Conservation (phyloP, 371 early-diverging fungal genomes). For the Mortierella sp. region DNA sequence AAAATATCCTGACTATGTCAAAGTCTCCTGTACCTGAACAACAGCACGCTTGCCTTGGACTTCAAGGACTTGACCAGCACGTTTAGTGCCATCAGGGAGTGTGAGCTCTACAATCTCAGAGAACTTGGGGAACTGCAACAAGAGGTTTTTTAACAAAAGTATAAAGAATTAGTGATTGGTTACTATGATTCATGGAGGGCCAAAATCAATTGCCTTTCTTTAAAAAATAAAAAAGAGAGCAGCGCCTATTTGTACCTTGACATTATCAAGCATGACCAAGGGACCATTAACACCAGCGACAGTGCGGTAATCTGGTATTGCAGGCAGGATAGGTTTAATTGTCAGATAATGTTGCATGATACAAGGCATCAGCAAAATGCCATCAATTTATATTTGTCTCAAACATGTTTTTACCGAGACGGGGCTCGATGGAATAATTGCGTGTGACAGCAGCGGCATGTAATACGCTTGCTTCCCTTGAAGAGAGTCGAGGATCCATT, state of each 20-base stretch:
- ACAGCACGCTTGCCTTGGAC: constrained; percentile 98
- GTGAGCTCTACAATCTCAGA: constrained; percentile 99
- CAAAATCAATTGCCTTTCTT: background rate
- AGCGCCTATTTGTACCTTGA: constrained; percentile 77
- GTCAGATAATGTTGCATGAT: constrained; percentile 5
- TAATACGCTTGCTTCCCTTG: constrained; percentile 74
- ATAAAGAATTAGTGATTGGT: constrained; percentile 9
- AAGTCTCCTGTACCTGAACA: constrained; percentile 82
- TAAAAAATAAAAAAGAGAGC: background rate
- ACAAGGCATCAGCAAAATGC: constrained; percentile 5
- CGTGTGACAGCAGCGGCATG: constrained; percentile 89
- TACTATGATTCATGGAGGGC: background rate
- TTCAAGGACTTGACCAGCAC: constrained; percentile 99
- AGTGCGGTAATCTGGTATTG: constrained; percentile 93
- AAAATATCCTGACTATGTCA: background rate
- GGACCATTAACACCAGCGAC: constrained; percentile 99
- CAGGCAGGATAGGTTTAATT: constrained; percentile 8
- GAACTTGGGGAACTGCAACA: constrained; percentile 92
- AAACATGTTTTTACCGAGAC: constrained; percentile 76
- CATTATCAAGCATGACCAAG: constrained; percentile 99
- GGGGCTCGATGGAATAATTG: constrained; percentile 91
- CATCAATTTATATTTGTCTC: background rate
- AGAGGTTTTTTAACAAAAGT: constrained; percentile 12
- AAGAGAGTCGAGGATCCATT: constrained; percentile 61
- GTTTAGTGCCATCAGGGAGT: constrained; percentile 96